These are phyloP conservation scores for Penicillium arizonense DNA, from an alignment of 495 filamentous ascomycete genomes.

Conservation along the genomic window DNA sequence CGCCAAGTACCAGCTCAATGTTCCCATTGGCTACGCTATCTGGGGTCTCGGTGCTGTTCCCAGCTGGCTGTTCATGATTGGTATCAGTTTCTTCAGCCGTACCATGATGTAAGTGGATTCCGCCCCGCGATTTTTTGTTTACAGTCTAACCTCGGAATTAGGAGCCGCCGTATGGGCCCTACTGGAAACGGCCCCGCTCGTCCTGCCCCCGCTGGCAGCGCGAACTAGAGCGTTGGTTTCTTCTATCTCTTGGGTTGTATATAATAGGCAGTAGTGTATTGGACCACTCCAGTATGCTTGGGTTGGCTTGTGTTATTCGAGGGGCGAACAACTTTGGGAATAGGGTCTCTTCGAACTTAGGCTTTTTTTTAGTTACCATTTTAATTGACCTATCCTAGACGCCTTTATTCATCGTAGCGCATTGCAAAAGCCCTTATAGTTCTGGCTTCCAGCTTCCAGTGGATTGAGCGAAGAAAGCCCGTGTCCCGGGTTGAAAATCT, in stretches of 20 bases:
- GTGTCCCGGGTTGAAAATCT: too few relatives aligned
- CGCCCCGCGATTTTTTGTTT: neutral
- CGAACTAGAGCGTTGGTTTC: constrained; percentile 19
- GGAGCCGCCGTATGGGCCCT: constrained; percentile 42
- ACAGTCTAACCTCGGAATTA: constrained; percentile 23
- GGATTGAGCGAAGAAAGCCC: too few relatives aligned
- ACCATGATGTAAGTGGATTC: constrained; percentile 74
- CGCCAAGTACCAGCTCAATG: constrained; percentile 59
- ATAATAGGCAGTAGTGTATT: constrained; percentile 17
- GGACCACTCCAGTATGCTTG: constrained; percentile 12
- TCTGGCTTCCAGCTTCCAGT: too few relatives aligned
- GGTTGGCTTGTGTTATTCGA: constrained; percentile 14
- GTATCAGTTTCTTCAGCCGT: constrained; percentile 77
- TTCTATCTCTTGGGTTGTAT: constrained; percentile 20
- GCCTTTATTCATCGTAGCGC: neutral
- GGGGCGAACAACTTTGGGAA: neutral
- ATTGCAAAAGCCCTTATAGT: too few relatives aligned
- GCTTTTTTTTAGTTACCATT: constrained; percentile 6
- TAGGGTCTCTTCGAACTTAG: neutral
- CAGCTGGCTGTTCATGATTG: constrained; percentile 77
- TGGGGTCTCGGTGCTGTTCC: constrained; percentile 56
- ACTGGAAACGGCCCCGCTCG: constrained; percentile 26
- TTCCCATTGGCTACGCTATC: constrained; percentile 69
- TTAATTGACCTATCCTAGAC: constrained; percentile 2
- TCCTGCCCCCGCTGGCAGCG: constrained; percentile 23